A percentile compares a stretch with the other conserved stretches of the same genome.
phyloP scores from a whole-genome alignment of 257 asterid genomes.

The Fraxinus quadrangulata region DNA sequence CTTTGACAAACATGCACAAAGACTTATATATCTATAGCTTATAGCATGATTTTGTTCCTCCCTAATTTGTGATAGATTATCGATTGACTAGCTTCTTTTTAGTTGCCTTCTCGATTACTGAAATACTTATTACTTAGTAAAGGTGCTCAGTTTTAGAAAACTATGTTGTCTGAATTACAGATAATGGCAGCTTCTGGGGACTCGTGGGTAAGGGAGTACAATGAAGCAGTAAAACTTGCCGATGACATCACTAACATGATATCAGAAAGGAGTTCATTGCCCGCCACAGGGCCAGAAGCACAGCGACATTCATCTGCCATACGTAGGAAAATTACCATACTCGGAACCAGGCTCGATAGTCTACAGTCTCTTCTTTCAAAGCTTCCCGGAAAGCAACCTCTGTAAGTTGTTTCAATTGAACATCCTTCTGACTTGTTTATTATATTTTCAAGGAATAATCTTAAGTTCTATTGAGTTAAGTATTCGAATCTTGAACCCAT shows the following conservation, averaged over 20 bases:
- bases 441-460: not conserved
- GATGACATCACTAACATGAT: conserved; percentile 88
- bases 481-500: not conserved
- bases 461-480: not conserved
- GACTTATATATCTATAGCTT: not conserved
- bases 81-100: not conserved
- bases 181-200: conserved; percentile 80
- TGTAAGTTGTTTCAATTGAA: conserved; percentile 51
- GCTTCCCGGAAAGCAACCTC: conserved; percentile 63
- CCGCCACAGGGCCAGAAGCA: conserved; percentile 73
- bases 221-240: conserved; percentile 84
- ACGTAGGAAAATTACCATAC: conserved; percentile 90
- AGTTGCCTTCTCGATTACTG: not conserved
- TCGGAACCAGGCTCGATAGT: conserved; percentile 83
- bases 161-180: conserved; percentile 19
- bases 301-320: conserved; percentile 86
- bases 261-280: conserved; percentile 72
- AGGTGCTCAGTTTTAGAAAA: not conserved
- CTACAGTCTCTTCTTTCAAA: conserved; percentile 65
- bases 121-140: conserved; percentile 8
- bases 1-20: not conserved
- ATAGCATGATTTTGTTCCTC: not conserved
- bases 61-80: not conserved
- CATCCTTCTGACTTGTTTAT: not conserved
- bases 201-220: conserved; percentile 91